Base-by-base conservation (phyloP, 169 alveolate species). In the Cryptosporidium sp. region DNA sequence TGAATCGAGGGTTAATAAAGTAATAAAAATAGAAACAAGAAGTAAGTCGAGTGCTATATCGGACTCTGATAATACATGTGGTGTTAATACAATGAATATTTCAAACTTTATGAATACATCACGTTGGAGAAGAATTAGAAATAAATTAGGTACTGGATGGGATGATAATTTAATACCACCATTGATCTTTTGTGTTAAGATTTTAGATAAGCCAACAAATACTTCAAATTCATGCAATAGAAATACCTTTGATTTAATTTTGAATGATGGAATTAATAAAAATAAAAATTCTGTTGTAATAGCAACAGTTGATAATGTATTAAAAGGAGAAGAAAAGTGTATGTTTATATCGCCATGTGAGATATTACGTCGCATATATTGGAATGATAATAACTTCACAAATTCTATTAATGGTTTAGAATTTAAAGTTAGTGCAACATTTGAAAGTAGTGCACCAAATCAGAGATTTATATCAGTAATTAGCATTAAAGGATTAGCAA, bases 341-440 rank as follows among this genome's bases (percentile, higher is more conserved):
- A n/a, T 80, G 18, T 80, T 80, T 62, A 33, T 59, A 41, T 80
- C 89, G 14, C 89, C 89, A 43, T 80, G 89, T 80, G 75, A 80
- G 33, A 62, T 80, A 41, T 80, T 80, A 48, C 69, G 75, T 31
- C 26, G 48, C 18, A 80, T 80, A 26, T 80, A 80, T 67, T 80
- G 89, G 89, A 55, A 31, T 41, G 89, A 80, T 29, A 21, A 59
- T 26, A 80, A 48, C 21, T 80, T 80, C 29, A 31, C 52, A 1
- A 61, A 62, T 62, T 0, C 75, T 21, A 48, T 80, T 2, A 65
- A 5, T 48, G 41, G 21, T 23, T 50, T 80, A 0, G 89, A 80
- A 48, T 80, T 80, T 80, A 59, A 61, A 12, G 10, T 80, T 2
- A 62, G 14, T 18, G 68, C 59, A 61, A 39, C n/a, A 35, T 80